phyloP scores from a whole-genome alignment of 2,329 filamentous ascomycete genomes.

The Exophiala mesophila region DNA sequence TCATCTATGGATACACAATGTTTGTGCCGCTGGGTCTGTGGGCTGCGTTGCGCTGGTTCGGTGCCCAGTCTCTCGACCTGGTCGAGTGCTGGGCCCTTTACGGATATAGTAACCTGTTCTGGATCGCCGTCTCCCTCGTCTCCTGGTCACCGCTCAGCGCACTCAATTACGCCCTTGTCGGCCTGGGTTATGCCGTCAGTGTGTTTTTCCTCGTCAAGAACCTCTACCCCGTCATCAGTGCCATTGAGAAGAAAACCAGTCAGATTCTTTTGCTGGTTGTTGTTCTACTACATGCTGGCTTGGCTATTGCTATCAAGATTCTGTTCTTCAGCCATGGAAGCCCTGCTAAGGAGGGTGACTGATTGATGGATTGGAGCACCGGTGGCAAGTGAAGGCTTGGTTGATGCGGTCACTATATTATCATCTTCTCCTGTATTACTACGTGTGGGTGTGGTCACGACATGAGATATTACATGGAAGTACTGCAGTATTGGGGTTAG shows the following conservation, averaged over 20 bases:
- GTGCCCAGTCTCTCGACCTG: constrained; percentile 85
- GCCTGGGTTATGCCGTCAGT: constrained; percentile 75
- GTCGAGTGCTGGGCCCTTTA: constrained; percentile 95
- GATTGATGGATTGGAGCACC: no score
- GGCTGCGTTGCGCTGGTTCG: constrained; percentile 88
- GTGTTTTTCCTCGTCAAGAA: constrained; percentile 80
- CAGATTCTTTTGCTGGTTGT: constrained; percentile 83
- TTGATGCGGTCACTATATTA: no score
- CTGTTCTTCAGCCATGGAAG: constrained; percentile 83
- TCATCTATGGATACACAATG: constrained; percentile 93
- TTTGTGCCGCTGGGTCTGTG: constrained; percentile 81
- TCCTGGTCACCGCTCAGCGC: constrained; percentile 81
- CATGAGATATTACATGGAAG: no score
- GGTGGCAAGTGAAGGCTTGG: no score
- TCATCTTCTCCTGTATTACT: no score
- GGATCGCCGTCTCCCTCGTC: constrained; percentile 89
- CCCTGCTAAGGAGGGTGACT: no score
- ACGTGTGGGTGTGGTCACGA: no score
- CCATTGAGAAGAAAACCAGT: constrained; percentile 86
- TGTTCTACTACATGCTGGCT: constrained; percentile 76
- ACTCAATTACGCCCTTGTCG: constrained; percentile 92
- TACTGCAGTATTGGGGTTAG: no score
- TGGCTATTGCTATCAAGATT: constrained; percentile 91
- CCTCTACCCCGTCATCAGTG: constrained; percentile 83
- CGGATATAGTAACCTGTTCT: constrained; percentile 93